phyloP scores from a whole-genome alignment of 352 stramenopile species.

The Phytophthora foliorum region DNA sequence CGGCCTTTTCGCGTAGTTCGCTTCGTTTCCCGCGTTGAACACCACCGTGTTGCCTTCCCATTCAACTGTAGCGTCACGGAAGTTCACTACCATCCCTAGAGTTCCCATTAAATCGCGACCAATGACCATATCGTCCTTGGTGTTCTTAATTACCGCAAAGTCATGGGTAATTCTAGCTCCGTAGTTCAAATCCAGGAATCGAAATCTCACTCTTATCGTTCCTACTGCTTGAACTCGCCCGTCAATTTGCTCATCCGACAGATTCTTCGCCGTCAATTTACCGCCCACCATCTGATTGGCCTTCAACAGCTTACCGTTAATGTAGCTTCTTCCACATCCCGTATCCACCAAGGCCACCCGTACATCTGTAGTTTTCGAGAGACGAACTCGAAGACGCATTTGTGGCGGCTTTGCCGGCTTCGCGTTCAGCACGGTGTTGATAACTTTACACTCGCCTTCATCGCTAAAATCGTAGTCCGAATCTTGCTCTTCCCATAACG shows the following conservation, averaged over 20 bases:
- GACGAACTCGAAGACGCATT: constrained; percentile 1
- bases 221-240: neutral
- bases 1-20: no score
- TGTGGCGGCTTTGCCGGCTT: neutral
- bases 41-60: neutral
- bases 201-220: neutral
- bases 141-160: neutral
- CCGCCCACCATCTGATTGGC: neutral
- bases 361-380: neutral
- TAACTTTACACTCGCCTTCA: constrained; percentile 2
- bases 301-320: neutral
- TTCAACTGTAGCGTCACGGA: neutral
- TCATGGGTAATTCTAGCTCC: neutral
- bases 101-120: neutral
- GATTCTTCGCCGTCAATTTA: neutral
- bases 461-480: constrained; percentile 1
- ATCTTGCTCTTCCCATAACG: neutral
- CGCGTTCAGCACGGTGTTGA: neutral
- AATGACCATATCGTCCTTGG: constrained; percentile 7
- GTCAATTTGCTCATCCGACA: neutral
- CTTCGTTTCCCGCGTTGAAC: neutral
- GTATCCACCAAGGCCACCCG: neutral
- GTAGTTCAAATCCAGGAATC: constrained; percentile 9
- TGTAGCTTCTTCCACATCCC: neutral
- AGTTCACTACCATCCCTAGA: neutral